Base-by-base conservation (phyloP, 495 filamentous ascomycete genomes). In the Lasiosphaeris hirsuta region DNA sequence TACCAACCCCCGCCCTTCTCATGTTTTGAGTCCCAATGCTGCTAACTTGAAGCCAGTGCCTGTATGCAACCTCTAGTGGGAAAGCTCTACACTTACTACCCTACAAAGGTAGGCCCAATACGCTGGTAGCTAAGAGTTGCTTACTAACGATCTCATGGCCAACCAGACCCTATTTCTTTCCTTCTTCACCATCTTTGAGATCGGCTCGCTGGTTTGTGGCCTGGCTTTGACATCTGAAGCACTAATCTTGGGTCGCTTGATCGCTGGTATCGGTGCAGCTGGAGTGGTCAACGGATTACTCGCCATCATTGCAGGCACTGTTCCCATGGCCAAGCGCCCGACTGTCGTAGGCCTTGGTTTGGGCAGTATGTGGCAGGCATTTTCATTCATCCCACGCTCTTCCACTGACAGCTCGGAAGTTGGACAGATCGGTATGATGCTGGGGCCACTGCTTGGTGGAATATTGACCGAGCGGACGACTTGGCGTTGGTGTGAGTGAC, bases 391-490 rank as follows among this genome's bases (percentile, higher is more conserved):
- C 5, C 9, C 7, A 4, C 11, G 7, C 2, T 37, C 35, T 9
- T 19, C 43, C 56, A 5, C 15, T 49, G 13, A 33, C 37, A n/a
- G n/a, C 23, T 35, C 11, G 3, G 10, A 33, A 70, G 71, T 64
- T 15, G 62, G 64, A 1, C 71, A 74, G 44, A 35, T 71, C 2
- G 69, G 69, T n/a, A 39, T 84, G 7, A 60, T 75, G 10, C 48
- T 63, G n/a, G 72, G 70, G 0, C 85, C 85, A 0, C 53, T 87
- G 23, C 60, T 87, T 17, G 84, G 85, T 45, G 86, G 86, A 19
- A 76, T 79, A 0, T 83, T 90, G 47, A 89, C 87, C 3, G 44
- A 72, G 39, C 45, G 52, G 10, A 47, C 46, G n/a, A 51, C 49
- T 1, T 63, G 56, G 61, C 51, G 61, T 5, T 79, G 76, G 76